Evolutionary conservation across 2,329 filamentous ascomycete genomes (phyloP).

Genomic region (Dactylellina cionopaga): DNA sequence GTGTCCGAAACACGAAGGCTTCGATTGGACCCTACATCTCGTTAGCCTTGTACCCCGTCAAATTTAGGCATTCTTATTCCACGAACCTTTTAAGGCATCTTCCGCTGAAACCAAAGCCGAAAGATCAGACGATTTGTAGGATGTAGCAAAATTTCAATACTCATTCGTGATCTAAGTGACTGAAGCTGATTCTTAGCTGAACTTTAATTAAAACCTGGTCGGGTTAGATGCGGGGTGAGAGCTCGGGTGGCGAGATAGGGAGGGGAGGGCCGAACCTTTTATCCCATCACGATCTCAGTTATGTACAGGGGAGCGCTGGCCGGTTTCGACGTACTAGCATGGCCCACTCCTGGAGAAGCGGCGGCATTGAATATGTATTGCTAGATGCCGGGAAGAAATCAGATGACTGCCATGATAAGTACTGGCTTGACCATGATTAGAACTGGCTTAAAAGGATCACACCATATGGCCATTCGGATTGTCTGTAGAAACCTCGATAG

Average conservation of each 20-base stretch:
- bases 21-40: conserved; percentile 8
- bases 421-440: conserved; percentile 1
- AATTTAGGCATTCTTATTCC: conserved; percentile 12
- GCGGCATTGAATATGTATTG: background rate
- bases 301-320: conserved; percentile 14
- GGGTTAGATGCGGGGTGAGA: conserved; percentile 28
- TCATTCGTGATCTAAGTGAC: conserved; percentile 20
- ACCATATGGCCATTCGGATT: conserved; percentile 34
- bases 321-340: conserved; percentile 11
- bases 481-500: background rate
- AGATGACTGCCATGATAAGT: conserved; percentile 8
- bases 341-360: background rate
- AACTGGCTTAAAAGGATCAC: conserved; percentile 5
- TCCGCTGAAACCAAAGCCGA: conserved; percentile 4
- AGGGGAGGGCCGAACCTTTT: conserved; percentile 35
- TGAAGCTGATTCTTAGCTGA: conserved; percentile 21
- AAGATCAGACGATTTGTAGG: conserved; percentile 45
- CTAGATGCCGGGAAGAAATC: conserved; percentile 2
- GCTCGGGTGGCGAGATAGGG: conserved; percentile 37
- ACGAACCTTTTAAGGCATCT: conserved; percentile 11
- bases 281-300: conserved; percentile 20
- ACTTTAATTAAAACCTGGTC: conserved; percentile 34
- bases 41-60: background rate
- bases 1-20: background rate
- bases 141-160: too few species aligned